A percentile compares a stretch with the other conserved stretches of the same genome.
phyloP scores from a whole-genome alignment of 2,329 filamentous ascomycete species.

The Eutypella sp. region DNA sequence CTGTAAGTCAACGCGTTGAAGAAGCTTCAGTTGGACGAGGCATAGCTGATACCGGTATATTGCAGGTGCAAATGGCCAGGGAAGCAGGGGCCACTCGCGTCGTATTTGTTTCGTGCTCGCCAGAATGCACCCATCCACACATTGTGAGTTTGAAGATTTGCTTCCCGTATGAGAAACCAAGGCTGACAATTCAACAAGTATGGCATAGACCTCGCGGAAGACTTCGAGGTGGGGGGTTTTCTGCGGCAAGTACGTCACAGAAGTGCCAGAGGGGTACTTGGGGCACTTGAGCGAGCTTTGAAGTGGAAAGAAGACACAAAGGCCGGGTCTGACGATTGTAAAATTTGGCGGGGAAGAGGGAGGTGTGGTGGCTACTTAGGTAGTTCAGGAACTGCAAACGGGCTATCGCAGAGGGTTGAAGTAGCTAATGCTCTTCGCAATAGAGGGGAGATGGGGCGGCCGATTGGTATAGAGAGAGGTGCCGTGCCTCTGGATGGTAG shows the following conservation, averaged over 20 bases:
- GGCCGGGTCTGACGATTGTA: no score
- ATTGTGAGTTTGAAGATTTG: not conserved
- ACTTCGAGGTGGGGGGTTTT: slow-evolving; percentile 91
- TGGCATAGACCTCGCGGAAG: slow-evolving; percentile 1
- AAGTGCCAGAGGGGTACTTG: slow-evolving; percentile 75
- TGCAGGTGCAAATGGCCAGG: not conserved
- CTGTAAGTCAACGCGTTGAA: not conserved
- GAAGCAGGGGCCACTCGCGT: not conserved
- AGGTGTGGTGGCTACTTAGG: no score
- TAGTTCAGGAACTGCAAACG: no score
- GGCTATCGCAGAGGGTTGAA: no score
- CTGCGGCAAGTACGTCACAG: slow-evolving; percentile 79
- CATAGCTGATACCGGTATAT: not conserved
- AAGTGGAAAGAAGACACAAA: slow-evolving; percentile 61
- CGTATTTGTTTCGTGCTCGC: not conserved
- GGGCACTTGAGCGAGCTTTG: slow-evolving; percentile 69
- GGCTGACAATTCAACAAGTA: not conserved
- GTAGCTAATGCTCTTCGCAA: no score
- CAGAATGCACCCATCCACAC: not conserved
- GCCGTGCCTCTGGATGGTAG: no score
- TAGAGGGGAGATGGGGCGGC: no score
- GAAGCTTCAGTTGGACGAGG: not conserved
- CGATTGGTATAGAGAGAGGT: no score
- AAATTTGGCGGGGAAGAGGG: no score
- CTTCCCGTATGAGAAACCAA: not conserved